Evolutionary conservation across 2,329 filamentous ascomycete species (phyloP).

Genomic region (Xylaria sp.): DNA sequence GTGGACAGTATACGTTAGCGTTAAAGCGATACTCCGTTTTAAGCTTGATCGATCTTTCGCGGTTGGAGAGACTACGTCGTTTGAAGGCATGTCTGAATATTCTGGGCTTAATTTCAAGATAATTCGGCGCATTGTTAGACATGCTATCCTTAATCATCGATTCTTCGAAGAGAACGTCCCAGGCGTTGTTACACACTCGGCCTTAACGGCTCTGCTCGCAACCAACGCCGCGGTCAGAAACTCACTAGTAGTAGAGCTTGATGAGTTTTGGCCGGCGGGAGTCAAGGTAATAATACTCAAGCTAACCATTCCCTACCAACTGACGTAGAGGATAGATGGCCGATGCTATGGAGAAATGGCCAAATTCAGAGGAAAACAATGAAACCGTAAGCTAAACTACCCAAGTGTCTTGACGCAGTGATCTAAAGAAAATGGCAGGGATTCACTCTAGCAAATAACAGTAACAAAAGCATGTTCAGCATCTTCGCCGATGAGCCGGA

Average conservation of each 20-base stretch:
- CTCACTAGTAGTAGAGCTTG: slow-evolving; percentile 33
- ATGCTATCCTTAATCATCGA: slow-evolving; percentile 39
- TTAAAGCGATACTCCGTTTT: slow-evolving; percentile 31
- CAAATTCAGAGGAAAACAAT: slow-evolving; percentile 34
- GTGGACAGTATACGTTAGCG: slow-evolving; percentile 30
- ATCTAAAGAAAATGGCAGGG: slow-evolving; percentile 15
- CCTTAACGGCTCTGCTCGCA: slow-evolving; percentile 27
- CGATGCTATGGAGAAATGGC: slow-evolving; percentile 38
- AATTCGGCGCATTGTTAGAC: slow-evolving; percentile 39
- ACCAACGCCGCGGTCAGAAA: slow-evolving; percentile 27
- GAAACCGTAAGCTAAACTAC: slow-evolving; percentile 34
- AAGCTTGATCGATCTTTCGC: slow-evolving; percentile 30
- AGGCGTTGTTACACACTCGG: slow-evolving; percentile 40
- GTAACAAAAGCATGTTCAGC: slow-evolving; percentile 34
- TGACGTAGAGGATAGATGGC: slow-evolving; percentile 22
- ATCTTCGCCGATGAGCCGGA: slow-evolving; percentile 32
- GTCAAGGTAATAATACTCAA: too few relatives aligned
- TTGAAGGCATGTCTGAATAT: slow-evolving; percentile 17
- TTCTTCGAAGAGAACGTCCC: slow-evolving; percentile 41
- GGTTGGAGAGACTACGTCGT: slow-evolving; percentile 21
- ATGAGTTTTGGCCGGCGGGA: slow-evolving; percentile 34
- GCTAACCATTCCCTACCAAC: neutral
- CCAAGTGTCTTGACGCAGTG: too few relatives aligned
- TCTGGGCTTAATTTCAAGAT: slow-evolving; percentile 22
- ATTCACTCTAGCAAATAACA: slow-evolving; percentile 35